phyloP scores from a whole-genome alignment of 148 eudicot genomes.

The Persicaria tinctoria region DNA sequence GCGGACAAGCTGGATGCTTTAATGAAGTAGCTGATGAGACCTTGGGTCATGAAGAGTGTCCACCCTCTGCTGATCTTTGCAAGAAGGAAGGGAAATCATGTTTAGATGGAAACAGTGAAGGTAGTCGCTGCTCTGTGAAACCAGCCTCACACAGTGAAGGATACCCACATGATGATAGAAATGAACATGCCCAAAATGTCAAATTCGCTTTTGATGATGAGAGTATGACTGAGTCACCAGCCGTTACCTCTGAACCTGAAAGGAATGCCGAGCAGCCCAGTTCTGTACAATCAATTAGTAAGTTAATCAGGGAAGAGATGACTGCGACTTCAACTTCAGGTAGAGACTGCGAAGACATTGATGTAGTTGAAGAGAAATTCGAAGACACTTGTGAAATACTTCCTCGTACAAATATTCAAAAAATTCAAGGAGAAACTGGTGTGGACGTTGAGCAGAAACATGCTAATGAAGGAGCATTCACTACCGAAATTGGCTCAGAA shows the following conservation, averaged over 20 bases:
- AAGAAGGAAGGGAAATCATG: not conserved
- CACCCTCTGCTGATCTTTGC: not conserved
- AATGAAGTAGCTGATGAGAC: not conserved
- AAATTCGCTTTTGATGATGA: not conserved
- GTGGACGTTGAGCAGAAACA: slow-evolving; percentile 20
- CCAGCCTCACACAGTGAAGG: not conserved
- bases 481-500: slow-evolving; percentile 20
- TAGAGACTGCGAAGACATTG: slow-evolving; percentile 25
- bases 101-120: not conserved
- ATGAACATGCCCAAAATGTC: not conserved
- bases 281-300: slow-evolving; percentile 10
- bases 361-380: slow-evolving; percentile 17
- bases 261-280: slow-evolving; percentile 17
- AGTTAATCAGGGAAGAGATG: slow-evolving; percentile 24
- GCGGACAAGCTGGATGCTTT: not conserved
- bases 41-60: not conserved
- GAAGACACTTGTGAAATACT: slow-evolving; percentile 14
- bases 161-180: slow-evolving; percentile 3
- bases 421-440: slow-evolving; percentile 22
- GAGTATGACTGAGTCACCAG: slow-evolving; percentile 11
- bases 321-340: slow-evolving; percentile 15
- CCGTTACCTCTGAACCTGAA: slow-evolving; percentile 19
- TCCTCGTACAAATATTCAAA: slow-evolving; percentile 15
- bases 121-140: too few relatives aligned
- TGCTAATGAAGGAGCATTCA: slow-evolving; percentile 22